Conservation (phyloP, 495 filamentous ascomycete species). For the Trichoderma asperelloides region DNA sequence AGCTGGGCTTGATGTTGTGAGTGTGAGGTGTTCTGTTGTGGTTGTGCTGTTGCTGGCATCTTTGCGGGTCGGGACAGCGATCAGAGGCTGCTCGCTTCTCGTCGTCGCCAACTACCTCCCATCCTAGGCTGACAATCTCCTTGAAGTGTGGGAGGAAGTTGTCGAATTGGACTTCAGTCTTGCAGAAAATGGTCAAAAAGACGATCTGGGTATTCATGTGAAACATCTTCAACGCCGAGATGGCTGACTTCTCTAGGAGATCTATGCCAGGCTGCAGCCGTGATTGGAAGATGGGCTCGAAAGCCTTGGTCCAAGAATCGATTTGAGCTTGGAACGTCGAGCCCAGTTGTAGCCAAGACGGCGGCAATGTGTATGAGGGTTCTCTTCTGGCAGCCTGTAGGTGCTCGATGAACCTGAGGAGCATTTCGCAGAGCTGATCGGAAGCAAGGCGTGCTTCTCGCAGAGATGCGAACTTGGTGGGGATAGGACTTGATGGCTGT, state of each 20-base stretch:
- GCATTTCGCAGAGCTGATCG: constrained; percentile 41
- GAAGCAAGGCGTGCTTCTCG: constrained; percentile 40
- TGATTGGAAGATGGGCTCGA: constrained; percentile 39
- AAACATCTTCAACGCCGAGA: constrained; percentile 46
- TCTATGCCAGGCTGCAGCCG: constrained; percentile 38
- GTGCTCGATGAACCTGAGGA: constrained; percentile 44
- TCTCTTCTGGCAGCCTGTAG: background rate
- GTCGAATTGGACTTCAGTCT: constrained; percentile 40
- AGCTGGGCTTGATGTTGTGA: constrained; percentile 41
- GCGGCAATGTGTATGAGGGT: constrained; percentile 30
- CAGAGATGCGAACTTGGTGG: constrained; percentile 36
- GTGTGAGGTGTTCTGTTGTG: constrained; percentile 22
- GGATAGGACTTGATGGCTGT: constrained; percentile 32
- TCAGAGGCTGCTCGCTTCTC: constrained; percentile 35
- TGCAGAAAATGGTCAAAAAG: constrained; percentile 45
- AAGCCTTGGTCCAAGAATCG: constrained; percentile 42
- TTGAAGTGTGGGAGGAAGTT: constrained; percentile 30
- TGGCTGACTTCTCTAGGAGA: constrained; percentile 44
- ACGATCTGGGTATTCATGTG: constrained; percentile 43
- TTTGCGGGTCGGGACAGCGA: constrained; percentile 32
- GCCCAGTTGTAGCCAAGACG: constrained; percentile 36
- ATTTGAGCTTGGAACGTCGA: constrained; percentile 33
- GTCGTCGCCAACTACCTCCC: constrained; percentile 41
- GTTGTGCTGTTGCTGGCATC: constrained; percentile 31
- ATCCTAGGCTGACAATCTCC: constrained; percentile 34